phyloP scores from a whole-genome alignment of 2,329 filamentous ascomycete genomes.

The Trichophyton benhamiae region DNA sequence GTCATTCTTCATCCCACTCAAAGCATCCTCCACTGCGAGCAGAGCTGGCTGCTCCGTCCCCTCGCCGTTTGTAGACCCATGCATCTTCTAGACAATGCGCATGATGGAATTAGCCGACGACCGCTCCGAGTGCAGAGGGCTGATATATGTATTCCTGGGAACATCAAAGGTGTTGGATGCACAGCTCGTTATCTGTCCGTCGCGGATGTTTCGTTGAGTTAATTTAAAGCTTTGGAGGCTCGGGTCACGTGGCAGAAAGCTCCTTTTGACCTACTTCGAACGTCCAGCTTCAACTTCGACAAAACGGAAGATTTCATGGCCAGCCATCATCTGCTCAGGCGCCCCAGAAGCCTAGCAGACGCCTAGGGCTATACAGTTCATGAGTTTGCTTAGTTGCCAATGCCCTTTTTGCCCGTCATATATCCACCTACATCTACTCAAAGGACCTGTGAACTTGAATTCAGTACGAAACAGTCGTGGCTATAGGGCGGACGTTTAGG shows the following conservation, averaged over 20 bases:
- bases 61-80: not conserved
- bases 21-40: not conserved
- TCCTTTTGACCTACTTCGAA: not conserved
- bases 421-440: too few relatives aligned
- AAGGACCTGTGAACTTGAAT: too few relatives aligned
- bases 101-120: not conserved
- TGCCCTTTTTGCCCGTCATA: too few relatives aligned
- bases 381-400: too few relatives aligned
- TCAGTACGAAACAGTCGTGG: too few relatives aligned
- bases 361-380: too few relatives aligned
- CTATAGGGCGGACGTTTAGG: too few relatives aligned
- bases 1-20: constrained; percentile 40
- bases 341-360: not conserved
- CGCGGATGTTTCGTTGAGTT: not conserved
- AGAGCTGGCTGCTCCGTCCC: not conserved
- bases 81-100: not conserved
- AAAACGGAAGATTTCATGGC: not conserved
- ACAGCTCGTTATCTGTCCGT: not conserved
- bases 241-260: not conserved
- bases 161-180: not conserved
- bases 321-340: not conserved
- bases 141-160: not conserved
- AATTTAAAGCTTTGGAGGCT: not conserved
- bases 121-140: not conserved
- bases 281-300: not conserved